A percentile compares a stretch with the other conserved stretches of the same genome.
These are phyloP conservation scores for Filosporella fistucella DNA, from an alignment of 495 filamentous ascomycete species.

Conservation along the genomic window DNA sequence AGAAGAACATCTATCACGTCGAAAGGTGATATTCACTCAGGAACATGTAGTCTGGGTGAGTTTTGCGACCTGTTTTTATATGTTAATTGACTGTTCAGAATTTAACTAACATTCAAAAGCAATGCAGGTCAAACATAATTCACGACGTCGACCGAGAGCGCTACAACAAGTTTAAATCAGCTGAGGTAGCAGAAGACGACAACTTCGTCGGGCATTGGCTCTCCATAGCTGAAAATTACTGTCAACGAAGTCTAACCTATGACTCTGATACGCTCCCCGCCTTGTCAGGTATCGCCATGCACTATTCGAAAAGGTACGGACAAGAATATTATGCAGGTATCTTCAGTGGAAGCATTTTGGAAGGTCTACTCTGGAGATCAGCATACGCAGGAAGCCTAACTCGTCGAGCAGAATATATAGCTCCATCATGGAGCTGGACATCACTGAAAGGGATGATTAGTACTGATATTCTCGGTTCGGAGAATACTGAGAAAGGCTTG, in stretches of 20 bases:
- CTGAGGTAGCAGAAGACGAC: constrained; percentile 19
- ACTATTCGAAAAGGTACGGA: constrained; percentile 2
- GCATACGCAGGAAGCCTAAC: not conserved
- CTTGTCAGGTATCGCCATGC: not conserved
- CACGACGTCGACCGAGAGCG: constrained; percentile 5
- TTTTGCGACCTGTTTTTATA: no score
- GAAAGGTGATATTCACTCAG: constrained; percentile 1
- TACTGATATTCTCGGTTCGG: not conserved
- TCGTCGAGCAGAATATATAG: constrained; percentile 2
- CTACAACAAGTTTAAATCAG: not conserved
- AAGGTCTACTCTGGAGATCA: constrained; percentile 3
- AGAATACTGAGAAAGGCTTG: not conserved
- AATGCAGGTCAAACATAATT: constrained; percentile 3
- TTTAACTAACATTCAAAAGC: constrained; percentile 6
- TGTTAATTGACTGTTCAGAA: not conserved
- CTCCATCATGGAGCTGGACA: constrained; percentile 5
- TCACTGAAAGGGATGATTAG: constrained; percentile 1
- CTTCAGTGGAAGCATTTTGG: constrained; percentile 4
- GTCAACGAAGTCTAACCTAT: not conserved
- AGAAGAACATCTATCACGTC: not conserved
- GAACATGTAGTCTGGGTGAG: constrained; percentile 2
- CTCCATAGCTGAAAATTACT: not conserved
- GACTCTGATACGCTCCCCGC: constrained; percentile 7
- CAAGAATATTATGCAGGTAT: constrained; percentile 8
- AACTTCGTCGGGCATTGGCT: constrained; percentile 20